A percentile compares a stretch with the other conserved stretches of the same genome.
These are phyloP conservation scores for Eutypa lata DNA, from an alignment of 2,329 filamentous ascomycete species.

Conservation along the genomic window DNA sequence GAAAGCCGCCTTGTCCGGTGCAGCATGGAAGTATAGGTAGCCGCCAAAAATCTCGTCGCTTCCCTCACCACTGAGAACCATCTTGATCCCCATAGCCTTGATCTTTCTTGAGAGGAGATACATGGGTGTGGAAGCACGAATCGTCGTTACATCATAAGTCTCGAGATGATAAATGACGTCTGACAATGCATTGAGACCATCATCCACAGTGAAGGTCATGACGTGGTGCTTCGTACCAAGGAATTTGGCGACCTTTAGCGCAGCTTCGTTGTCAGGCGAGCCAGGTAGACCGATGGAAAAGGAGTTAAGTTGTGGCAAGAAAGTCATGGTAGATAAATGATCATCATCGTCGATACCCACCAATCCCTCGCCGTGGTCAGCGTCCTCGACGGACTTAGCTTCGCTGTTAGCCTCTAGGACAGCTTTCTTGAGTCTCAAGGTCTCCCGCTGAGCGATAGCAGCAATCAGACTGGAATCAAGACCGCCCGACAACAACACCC, in stretches of 20 bases:
- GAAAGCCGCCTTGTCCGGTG: conserved; percentile 87
- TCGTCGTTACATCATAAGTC: conserved; percentile 96
- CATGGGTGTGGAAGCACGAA: conserved; percentile 97
- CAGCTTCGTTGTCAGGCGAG: conserved; percentile 88
- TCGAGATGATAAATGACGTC: conserved; percentile 99
- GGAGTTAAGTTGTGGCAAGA: conserved; percentile 92
- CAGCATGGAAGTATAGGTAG: conserved; percentile 97
- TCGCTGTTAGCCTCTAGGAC: conserved; percentile 48
- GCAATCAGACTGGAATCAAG: conserved; percentile 94
- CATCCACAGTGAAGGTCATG: conserved; percentile 97
- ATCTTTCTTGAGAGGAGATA: conserved; percentile 97
- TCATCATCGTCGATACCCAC: conserved; percentile 95
- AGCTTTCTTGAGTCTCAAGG: conserved; percentile 68
- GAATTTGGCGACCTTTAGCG: conserved; percentile 90
- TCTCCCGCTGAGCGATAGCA: conserved; percentile 92
- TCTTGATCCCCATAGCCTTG: conserved; percentile 99
- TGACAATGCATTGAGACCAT: conserved; percentile 91
- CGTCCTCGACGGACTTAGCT: conserved; percentile 41
- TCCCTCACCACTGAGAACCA: conserved; percentile 96
- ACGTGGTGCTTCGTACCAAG: conserved; percentile 97
- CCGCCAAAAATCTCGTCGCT: conserved; percentile 98
- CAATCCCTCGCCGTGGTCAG: conserved; percentile 65
- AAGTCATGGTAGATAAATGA: conserved; percentile 83
- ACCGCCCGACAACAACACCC: conserved; percentile 90
- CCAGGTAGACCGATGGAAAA: conserved; percentile 97